Evolutionary conservation across 1,284 basidiomycete genomes (phyloP).

Genomic region (Ustilago crameri): DNA sequence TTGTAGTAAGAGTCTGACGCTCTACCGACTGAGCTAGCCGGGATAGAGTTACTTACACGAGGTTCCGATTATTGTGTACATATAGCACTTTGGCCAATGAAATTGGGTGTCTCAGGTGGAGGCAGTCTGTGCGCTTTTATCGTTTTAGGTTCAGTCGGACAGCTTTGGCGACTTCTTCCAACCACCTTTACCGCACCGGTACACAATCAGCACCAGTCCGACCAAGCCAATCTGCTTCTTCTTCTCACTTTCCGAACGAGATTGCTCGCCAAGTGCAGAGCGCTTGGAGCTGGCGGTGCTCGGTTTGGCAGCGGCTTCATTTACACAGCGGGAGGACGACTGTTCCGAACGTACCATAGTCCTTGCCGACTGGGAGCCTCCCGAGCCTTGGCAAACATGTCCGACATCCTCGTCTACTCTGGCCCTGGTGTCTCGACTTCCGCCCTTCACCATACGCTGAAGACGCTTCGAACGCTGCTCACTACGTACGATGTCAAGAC

Average conservation of each 20-base stretch:
- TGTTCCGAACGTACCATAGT: no score
- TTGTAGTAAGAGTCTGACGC: constrained; percentile 67
- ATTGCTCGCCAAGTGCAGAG: no score
- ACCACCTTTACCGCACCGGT: no score
- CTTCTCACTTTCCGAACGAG: no score
- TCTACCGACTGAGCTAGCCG: constrained; percentile 69
- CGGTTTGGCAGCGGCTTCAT: no score
- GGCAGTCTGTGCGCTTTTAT: not conserved
- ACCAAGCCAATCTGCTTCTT: not conserved
- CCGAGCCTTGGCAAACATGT: constrained; percentile 33
- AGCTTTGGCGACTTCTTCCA: no score
- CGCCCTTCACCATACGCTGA: constrained; percentile 57
- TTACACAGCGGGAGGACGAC: no score
- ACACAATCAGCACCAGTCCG: no score
- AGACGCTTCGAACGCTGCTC: constrained; percentile 47
- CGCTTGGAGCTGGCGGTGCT: no score
- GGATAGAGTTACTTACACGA: constrained; percentile 28
- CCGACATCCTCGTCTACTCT: constrained; percentile 61
- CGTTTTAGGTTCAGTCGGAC: no score
- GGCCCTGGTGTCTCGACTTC: constrained; percentile 62
- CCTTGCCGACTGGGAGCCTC: not conserved
- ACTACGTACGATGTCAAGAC: constrained; percentile 60
- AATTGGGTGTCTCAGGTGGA: not conserved
- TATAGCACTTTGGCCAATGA: not conserved
- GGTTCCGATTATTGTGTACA: not conserved